Evolutionary conservation across 495 filamentous ascomycete genomes (phyloP).

Genomic region (Pseudomonodictys pantanalensis): DNA sequence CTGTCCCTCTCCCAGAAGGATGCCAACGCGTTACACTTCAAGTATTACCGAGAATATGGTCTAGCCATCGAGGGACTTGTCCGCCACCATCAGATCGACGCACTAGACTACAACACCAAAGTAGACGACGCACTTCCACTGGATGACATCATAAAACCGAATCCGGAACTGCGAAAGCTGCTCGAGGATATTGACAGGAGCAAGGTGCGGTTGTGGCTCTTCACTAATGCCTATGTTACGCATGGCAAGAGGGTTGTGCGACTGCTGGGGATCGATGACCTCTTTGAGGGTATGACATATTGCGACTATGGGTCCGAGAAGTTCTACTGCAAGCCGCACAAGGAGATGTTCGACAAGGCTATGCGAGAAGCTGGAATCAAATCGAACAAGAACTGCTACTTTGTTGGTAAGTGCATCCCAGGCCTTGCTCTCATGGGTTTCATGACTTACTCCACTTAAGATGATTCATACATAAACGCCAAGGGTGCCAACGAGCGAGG

Average conservation of each 20-base stretch:
- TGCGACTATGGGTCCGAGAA: slow-evolving; percentile 73
- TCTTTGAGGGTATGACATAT: slow-evolving; percentile 90
- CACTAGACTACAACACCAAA: slow-evolving; percentile 87
- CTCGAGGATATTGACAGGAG: slow-evolving; percentile 72
- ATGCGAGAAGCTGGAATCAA: slow-evolving; percentile 48
- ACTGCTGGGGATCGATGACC: slow-evolving; percentile 75
- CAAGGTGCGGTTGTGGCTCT: slow-evolving; percentile 86
- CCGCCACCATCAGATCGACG: slow-evolving; percentile 90
- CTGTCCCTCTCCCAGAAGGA: slow-evolving; percentile 70
- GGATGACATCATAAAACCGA: slow-evolving; percentile 73
- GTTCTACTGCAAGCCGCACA: slow-evolving; percentile 80
- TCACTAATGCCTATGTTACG: slow-evolving; percentile 93
- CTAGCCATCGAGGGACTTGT: slow-evolving; percentile 95
- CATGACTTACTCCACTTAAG: slow-evolving; percentile 44
- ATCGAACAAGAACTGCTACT: slow-evolving; percentile 63
- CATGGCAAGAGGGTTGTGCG: slow-evolving; percentile 80
- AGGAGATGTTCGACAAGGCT: slow-evolving; percentile 80
- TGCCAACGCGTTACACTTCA: slow-evolving; percentile 74
- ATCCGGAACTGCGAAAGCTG: slow-evolving; percentile 69
- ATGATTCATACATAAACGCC: slow-evolving; percentile 79
- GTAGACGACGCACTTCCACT: slow-evolving; percentile 95
- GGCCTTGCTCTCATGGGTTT: neutral
- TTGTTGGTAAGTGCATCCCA: slow-evolving; percentile 62
- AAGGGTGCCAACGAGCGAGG: slow-evolving; percentile 67
- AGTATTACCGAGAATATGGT: slow-evolving; percentile 94